These are phyloP conservation scores for Metschnikowia sp. DNA, from an alignment of 805 yeast species.

Conservation along the genomic window DNA sequence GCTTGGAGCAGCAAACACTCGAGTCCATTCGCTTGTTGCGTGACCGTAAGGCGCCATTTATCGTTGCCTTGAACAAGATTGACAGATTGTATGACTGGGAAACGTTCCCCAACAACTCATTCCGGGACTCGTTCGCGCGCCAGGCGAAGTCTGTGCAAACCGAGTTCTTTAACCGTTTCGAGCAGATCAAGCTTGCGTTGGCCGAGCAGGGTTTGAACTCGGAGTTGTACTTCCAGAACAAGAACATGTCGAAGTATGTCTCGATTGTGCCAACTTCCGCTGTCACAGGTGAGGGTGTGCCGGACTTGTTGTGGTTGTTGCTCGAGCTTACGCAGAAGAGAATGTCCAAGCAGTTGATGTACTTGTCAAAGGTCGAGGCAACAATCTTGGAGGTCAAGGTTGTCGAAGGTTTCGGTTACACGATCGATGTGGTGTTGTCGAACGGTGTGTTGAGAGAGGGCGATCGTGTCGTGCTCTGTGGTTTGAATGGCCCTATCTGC, in stretches of 20 bases:
- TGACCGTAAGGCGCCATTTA: conserved; percentile 96
- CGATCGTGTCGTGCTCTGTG: conserved; percentile 93
- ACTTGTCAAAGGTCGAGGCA: conserved; percentile 89
- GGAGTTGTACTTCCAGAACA: conserved; percentile 93
- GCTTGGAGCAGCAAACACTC: conserved; percentile 95
- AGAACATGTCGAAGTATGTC: conserved; percentile 87
- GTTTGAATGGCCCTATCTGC: conserved; percentile 97
- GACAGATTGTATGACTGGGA: conserved; percentile 98
- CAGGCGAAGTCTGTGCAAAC: conserved; percentile 84
- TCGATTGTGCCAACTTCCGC: conserved; percentile 99
- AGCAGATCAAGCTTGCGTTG: conserved; percentile 80
- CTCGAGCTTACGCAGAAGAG: conserved; percentile 96
- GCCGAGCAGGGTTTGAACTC: conserved; percentile 99
- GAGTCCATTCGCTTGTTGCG: conserved; percentile 90
- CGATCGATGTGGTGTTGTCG: conserved; percentile 96
- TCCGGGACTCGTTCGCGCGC: conserved; percentile 86
- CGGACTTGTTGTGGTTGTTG: conserved; percentile 93
- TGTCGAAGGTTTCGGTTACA: conserved; percentile 97
- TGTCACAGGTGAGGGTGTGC: conserved; percentile 99
- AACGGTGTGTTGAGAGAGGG: conserved; percentile 95
- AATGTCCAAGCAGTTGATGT: conserved; percentile 98
- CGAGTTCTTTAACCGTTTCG: conserved; percentile 86
- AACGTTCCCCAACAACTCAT: conserved; percentile 82
- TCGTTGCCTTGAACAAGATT: conserved; percentile 95
- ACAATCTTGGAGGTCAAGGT: conserved; percentile 97